Conservation (phyloP, 2,329 filamentous ascomycete genomes). For the Stromatinia cepivora region DNA sequence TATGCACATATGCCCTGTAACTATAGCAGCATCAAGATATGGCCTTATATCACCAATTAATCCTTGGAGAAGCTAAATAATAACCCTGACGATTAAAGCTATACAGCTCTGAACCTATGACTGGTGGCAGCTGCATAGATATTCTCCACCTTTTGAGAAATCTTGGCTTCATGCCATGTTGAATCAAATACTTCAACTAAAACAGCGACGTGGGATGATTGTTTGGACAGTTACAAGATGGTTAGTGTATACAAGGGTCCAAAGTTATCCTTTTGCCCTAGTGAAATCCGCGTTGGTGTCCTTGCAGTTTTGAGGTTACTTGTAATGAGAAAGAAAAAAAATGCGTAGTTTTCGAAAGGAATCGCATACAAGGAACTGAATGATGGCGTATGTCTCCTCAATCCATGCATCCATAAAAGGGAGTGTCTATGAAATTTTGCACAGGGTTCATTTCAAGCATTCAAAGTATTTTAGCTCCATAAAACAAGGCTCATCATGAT, state of each 20-base stretch:
- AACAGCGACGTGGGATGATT: constrained; percentile 33
- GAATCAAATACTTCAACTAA: constrained; percentile 14
- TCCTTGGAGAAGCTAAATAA: neutral
- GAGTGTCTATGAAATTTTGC: constrained; percentile 7
- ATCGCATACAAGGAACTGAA: neutral
- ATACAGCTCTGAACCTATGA: neutral
- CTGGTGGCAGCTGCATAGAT: constrained; percentile 17
- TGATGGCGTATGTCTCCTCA: constrained; percentile 3
- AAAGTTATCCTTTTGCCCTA: constrained; percentile 8
- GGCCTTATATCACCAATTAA: neutral
- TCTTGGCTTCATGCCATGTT: constrained; percentile 10
- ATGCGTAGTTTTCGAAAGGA: neutral
- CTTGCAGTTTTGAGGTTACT: constrained; percentile 15
- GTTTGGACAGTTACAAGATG: constrained; percentile 3
- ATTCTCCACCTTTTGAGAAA: constrained; percentile 1
- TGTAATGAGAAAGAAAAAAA: neutral
- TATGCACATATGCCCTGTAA: constrained; percentile 11
- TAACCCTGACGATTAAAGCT: neutral
- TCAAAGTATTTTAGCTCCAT: neutral
- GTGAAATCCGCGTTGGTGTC: constrained; percentile 20
- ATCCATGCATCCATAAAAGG: neutral
- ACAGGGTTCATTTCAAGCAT: constrained; percentile 3
- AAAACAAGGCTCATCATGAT: constrained; percentile 18
- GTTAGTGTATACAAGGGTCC: constrained; percentile 16
- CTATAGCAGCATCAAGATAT: constrained; percentile 12